A percentile compares a stretch with the other conserved stretches of the same genome.
Conservation (phyloP, 2,329 filamentous ascomycete species). For the Cryphonectria carpinicola region DNA sequence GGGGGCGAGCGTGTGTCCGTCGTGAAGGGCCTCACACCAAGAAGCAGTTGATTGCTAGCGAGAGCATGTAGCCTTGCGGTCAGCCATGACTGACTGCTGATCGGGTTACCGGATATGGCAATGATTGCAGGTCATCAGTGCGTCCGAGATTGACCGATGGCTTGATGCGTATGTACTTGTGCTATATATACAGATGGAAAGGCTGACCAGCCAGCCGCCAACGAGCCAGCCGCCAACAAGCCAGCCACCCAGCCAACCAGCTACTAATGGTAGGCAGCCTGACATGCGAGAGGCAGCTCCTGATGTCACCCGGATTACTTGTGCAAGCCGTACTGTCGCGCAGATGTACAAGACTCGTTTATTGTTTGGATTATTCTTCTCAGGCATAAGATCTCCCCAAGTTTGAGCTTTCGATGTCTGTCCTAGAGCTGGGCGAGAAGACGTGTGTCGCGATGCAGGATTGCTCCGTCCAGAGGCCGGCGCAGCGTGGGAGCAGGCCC, state of each 20-base stretch:
- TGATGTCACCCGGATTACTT: not conserved
- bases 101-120: conserved; percentile 27
- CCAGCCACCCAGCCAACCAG: too few species aligned
- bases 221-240: not conserved
- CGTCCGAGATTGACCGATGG: not conserved
- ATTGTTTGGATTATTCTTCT: not conserved
- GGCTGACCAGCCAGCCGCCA: conserved; percentile 12
- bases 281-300: not conserved
- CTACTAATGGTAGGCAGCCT: not conserved
- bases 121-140: not conserved
- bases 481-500: conserved; percentile 5
- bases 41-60: not conserved
- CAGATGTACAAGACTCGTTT: not conserved
- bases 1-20: not conserved
- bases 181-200: conserved; percentile 12
- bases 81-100: conserved; percentile 14
- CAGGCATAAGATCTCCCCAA: not conserved
- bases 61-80: not conserved
- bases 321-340: not conserved
- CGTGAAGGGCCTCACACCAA: not conserved
- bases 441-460: conserved; percentile 1
- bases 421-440: not conserved
- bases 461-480: not conserved
- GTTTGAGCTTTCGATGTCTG: not conserved
- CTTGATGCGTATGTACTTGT: not conserved